Conservation (phyloP, 768 basidiomycete species). For the Leccinum subgranulosum region DNA sequence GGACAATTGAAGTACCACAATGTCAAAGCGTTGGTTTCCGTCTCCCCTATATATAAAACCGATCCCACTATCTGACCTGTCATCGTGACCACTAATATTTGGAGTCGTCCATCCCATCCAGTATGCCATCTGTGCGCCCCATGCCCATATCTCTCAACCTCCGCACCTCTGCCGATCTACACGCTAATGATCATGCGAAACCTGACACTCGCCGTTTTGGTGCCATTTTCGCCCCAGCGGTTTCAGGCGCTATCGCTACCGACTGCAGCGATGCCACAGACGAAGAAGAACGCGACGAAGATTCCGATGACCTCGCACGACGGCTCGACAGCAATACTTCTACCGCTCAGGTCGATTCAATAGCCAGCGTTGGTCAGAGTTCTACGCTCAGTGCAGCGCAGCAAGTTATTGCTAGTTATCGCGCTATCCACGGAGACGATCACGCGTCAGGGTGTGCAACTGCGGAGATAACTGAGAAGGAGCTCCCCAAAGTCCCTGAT, state of each 20-base stretch:
- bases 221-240: conserved; percentile 16
- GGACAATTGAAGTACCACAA: conserved; percentile 15
- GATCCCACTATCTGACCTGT: background rate
- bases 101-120: background rate
- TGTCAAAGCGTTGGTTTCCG: conserved; percentile 24
- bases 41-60: conserved; percentile 18
- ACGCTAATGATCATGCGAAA: background rate
- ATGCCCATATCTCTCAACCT: conserved; percentile 5
- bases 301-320: conserved; percentile 6
- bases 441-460: background rate
- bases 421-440: conserved; percentile 7
- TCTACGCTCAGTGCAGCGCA: conserved; percentile 22
- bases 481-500: conserved; percentile 16
- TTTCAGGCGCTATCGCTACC: conserved; percentile 1
- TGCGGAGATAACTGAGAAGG: conserved; percentile 14
- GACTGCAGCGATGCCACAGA: conserved; percentile 6
- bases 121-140: conserved; percentile 10
- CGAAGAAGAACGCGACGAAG: conserved; percentile 15
- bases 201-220: conserved; percentile 29
- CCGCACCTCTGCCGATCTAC: conserved; percentile 1
- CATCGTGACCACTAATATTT: conserved; percentile 4
- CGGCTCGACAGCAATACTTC: background rate
- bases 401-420: conserved; percentile 18
- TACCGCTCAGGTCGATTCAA: background rate
- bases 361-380: background rate